A percentile compares a stretch with the other conserved stretches of the same genome.
These are phyloP conservation scores for Kitagawia praeruptora DNA, from an alignment of 129 eudicot genomes.

Conservation along the genomic window DNA sequence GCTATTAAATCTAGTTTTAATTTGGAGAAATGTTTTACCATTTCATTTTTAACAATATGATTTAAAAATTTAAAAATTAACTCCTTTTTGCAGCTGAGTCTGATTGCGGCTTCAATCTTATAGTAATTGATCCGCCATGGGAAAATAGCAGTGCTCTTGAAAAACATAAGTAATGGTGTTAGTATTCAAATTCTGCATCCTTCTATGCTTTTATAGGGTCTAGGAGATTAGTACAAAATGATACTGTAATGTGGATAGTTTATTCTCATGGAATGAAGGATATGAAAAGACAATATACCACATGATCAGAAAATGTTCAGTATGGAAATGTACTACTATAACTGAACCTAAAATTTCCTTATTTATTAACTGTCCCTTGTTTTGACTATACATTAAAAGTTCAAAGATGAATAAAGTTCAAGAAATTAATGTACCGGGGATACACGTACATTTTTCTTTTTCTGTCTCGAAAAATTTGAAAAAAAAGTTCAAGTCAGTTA, in stretches of 20 bases:
- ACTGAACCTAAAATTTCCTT: neutral
- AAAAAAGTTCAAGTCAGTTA: too few relatives aligned
- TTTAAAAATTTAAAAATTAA: slow-evolving; percentile 9
- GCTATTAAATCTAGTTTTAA: neutral
- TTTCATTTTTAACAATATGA: neutral
- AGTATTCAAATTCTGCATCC: slow-evolving; percentile 10
- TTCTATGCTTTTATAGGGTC: slow-evolving; percentile 5
- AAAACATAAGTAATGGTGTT: slow-evolving; percentile 55
- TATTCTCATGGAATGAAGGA: neutral
- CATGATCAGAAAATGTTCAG: neutral
- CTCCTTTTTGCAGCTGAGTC: slow-evolving; percentile 44
- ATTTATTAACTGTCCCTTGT: neutral
- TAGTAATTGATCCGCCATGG: slow-evolving; percentile 93
- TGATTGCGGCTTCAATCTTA: slow-evolving; percentile 73
- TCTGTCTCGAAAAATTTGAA: too few relatives aligned
- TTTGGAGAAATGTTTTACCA: neutral
- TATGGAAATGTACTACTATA: neutral
- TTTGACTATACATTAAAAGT: neutral
- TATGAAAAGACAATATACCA: neutral
- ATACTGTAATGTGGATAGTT: neutral
- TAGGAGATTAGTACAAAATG: neutral
- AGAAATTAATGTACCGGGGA: neutral
- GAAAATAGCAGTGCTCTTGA: slow-evolving; percentile 92
- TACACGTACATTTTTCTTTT: neutral
- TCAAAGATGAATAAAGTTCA: neutral